Conservation (phyloP, 2,329 filamentous ascomycete genomes). For the Sporothrix brasiliensis region DNA sequence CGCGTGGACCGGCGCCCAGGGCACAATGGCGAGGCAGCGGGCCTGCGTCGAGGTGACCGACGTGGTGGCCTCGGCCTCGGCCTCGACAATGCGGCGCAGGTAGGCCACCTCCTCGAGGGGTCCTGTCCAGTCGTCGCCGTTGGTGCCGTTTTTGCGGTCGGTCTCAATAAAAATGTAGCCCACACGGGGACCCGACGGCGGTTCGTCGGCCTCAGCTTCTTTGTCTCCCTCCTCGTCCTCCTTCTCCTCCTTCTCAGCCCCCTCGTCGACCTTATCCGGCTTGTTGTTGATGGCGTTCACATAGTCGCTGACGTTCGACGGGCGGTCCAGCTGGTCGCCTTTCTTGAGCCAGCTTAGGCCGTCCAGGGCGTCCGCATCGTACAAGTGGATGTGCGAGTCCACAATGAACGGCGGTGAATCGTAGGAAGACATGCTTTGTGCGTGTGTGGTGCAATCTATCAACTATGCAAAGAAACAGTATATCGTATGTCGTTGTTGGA, state of each 20-base stretch:
- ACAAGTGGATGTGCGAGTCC: slow-evolving; percentile 92
- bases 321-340: slow-evolving; percentile 61
- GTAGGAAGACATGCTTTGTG: slow-evolving; percentile 31
- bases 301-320: slow-evolving; percentile 69
- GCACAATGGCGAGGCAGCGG: slow-evolving; percentile 69
- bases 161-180: slow-evolving; percentile 85
- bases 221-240: background rate
- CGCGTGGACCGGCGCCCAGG: slow-evolving; percentile 82
- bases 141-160: slow-evolving; percentile 68
- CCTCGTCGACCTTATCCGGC: background rate
- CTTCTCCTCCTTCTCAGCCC: slow-evolving; percentile 34
- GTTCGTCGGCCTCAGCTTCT: slow-evolving; percentile 43
- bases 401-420: slow-evolving; percentile 57
- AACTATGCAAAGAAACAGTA: background rate
- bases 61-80: slow-evolving; percentile 48
- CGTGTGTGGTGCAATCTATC: background rate
- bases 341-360: slow-evolving; percentile 71
- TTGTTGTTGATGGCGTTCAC: slow-evolving; percentile 32
- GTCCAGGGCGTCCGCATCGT: slow-evolving; percentile 66
- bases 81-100: slow-evolving; percentile 66
- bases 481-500: background rate
- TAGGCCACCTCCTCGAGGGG: slow-evolving; percentile 74
- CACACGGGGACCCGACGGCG: slow-evolving; percentile 49
- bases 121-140: slow-evolving; percentile 63
- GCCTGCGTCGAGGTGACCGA: slow-evolving; percentile 49